Evolutionary conservation across 1,284 basidiomycete genomes (phyloP).

Genomic region (Ganoderma boninense): DNA sequence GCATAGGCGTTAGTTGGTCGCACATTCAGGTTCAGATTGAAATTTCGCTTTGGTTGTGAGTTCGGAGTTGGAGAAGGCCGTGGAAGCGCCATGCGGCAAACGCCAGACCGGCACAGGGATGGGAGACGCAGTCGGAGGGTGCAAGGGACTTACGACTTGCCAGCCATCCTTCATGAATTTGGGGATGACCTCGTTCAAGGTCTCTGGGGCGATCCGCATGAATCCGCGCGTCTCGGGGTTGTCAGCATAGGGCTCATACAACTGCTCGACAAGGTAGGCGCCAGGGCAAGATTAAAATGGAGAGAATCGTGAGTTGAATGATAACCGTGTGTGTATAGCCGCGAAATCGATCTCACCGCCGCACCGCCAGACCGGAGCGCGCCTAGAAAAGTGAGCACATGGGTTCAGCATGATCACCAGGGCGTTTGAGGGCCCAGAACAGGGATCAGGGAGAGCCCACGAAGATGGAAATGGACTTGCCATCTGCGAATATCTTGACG

Average conservation of each 20-base stretch:
- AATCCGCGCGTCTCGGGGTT: constrained; percentile 80
- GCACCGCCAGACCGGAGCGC: constrained; percentile 92
- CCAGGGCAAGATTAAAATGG: background rate
- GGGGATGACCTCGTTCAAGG: constrained; percentile 70
- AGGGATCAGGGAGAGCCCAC: background rate
- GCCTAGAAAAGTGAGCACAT: constrained; percentile 51
- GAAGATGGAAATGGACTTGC: constrained; percentile 45
- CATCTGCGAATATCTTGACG: constrained; percentile 92
- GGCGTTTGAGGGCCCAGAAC: background rate
- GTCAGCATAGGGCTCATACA: constrained; percentile 85
- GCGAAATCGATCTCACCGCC: constrained; percentile 62
- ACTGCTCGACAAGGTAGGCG: constrained; percentile 44
- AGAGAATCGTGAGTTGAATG: constrained; percentile 11
- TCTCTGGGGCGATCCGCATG: constrained; percentile 74
- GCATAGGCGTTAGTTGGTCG: background rate
- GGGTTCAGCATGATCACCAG: constrained; percentile 13
- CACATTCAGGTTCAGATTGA: constrained; percentile 4
- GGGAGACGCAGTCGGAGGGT: background rate
- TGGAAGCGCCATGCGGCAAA: background rate
- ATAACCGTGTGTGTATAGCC: background rate
- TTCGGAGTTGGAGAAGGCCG: constrained; percentile 1
- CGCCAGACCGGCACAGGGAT: background rate
- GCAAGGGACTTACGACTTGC: constrained; percentile 71
- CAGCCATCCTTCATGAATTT: constrained; percentile 79
- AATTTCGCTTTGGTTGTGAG: background rate